Evolutionary conservation across 139 green algal genomes (phyloP), one percentile per base, ranked within the genome.

Genomic region (Coelastrella sp.): DNA sequence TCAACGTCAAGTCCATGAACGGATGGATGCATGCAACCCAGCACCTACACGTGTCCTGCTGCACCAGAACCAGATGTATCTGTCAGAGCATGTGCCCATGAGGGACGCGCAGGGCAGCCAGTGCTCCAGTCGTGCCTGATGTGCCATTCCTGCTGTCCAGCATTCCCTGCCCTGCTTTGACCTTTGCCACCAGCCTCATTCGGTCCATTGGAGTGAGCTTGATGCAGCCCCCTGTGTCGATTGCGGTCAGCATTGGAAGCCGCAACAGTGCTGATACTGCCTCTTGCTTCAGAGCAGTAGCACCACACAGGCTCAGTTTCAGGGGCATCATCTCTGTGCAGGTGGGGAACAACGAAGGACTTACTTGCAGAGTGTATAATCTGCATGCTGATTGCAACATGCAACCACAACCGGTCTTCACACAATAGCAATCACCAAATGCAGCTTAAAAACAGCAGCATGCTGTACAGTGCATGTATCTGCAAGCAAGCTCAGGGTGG

Each of bases 201-300:
- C 92, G 91, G 88, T 96, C 91, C 91, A 96, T 95, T n/a, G 93
- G 87, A 15, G 87, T 91, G 51, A 96, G 91, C 75, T 89, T 86
- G 60, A 77, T 81, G 84, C 93, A 96, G 67, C 91, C 93, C 3
- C 86, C 89, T 60, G 93, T 93, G 87, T 94, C 88, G 30, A 96
- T 86, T 81, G 91, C 89, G 7, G 90, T 94, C 3, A 96, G 87
- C 43, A 96, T 88, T 3, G 93, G 93, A 86, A 96, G 89, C 8
- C 91, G 90, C 87, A 96, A 89, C 88, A 96, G 87, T n/a, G 93
- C 89, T 15, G 79, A 89, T 23, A 95, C 93, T 0, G 91, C 91
- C 51, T 96, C 93, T 37, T 96, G 93, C 23, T 90, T 93, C 32
- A 96, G 88, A 0, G 88, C 86, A 0, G 91, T 93, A 5, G 90